Conservation (phyloP, 352 stramenopile species). For the Phytopythium chamaehyphon region DNA sequence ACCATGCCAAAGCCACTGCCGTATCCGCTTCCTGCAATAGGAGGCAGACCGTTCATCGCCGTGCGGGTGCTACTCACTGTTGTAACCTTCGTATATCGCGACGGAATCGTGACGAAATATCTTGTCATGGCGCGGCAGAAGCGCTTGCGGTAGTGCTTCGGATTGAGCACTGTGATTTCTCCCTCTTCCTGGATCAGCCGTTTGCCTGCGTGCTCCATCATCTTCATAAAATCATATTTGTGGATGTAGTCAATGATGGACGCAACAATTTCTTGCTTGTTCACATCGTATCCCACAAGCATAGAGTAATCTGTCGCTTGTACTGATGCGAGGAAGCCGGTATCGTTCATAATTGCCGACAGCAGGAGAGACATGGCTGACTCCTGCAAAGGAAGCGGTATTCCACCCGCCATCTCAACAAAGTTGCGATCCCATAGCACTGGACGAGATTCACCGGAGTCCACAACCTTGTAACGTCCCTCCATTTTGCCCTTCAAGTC, state of each 20-base stretch:
- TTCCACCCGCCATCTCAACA: slow-evolving; percentile 76
- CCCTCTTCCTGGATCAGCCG: slow-evolving; percentile 86
- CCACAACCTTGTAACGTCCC: slow-evolving; percentile 58
- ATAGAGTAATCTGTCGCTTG: slow-evolving; percentile 88
- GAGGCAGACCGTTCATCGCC: slow-evolving; percentile 14
- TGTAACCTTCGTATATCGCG: slow-evolving; percentile 81
- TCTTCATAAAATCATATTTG: slow-evolving; percentile 91
- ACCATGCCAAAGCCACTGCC: slow-evolving; percentile 8
- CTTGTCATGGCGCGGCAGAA: slow-evolving; percentile 87
- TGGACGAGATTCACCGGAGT: slow-evolving; percentile 23
- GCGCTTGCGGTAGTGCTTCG: slow-evolving; percentile 82
- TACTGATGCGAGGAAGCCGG: slow-evolving; percentile 75
- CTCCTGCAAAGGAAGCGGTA: slow-evolving; percentile 79
- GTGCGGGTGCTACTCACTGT: slow-evolving; percentile 30
- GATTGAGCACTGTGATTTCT: slow-evolving; percentile 86
- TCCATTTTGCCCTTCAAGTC: slow-evolving; percentile 89
- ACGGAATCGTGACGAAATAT: slow-evolving; percentile 87
- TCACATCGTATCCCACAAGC: slow-evolving; percentile 83
- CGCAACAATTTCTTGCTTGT: slow-evolving; percentile 82
- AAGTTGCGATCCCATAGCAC: slow-evolving; percentile 88
- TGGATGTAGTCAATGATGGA: slow-evolving; percentile 90
- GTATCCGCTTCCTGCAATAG: slow-evolving; percentile 24
- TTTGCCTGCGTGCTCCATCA: slow-evolving; percentile 87
- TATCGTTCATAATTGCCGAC: slow-evolving; percentile 84
- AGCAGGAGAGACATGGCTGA: slow-evolving; percentile 76